Conservation (phyloP, 495 filamentous ascomycete species). For the Ascodesmis nigricans region DNA sequence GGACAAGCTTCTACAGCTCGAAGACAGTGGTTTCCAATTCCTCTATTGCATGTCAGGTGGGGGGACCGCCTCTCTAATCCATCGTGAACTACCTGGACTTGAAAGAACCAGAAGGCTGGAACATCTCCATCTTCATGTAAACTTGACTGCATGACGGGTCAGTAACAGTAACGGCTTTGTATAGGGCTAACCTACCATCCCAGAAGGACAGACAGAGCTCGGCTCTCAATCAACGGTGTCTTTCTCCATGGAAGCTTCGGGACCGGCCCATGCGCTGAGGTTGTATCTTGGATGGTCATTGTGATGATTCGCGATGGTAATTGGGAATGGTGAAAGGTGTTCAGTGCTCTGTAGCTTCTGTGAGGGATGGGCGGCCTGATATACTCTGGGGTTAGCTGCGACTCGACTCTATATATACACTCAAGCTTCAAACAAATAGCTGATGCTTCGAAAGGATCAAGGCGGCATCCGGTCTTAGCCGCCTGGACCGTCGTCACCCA, state of each 20-base stretch:
- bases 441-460: too few relatives aligned
- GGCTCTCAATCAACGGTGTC: slow-evolving; percentile 42
- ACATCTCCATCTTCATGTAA: slow-evolving; percentile 82
- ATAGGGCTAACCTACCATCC: slow-evolving; percentile 32
- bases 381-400: too few relatives aligned
- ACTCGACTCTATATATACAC: too few relatives aligned
- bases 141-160: slow-evolving; percentile 31
- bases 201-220: slow-evolving; percentile 38
- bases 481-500: too few relatives aligned
- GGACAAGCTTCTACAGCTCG: slow-evolving; percentile 7
- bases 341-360: too few relatives aligned
- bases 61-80: too few relatives aligned
- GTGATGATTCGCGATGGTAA: slow-evolving; percentile 3
- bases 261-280: background rate
- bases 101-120: slow-evolving; percentile 86
- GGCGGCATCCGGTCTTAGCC: too few relatives aligned
- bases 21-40: slow-evolving; percentile 25
- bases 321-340: too few relatives aligned
- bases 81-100: slow-evolving; percentile 51
- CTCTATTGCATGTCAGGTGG: background rate
- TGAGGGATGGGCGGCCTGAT: too few relatives aligned
- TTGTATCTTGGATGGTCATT: slow-evolving; percentile 13
- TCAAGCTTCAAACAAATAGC: too few relatives aligned
- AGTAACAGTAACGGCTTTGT: background rate
- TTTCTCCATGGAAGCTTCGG: slow-evolving; percentile 18